Evolutionary conservation across 2,329 filamentous ascomycete genomes (phyloP), one percentile per base, ranked within the genome.

Genomic region (Chaetomium olivaceum): DNA sequence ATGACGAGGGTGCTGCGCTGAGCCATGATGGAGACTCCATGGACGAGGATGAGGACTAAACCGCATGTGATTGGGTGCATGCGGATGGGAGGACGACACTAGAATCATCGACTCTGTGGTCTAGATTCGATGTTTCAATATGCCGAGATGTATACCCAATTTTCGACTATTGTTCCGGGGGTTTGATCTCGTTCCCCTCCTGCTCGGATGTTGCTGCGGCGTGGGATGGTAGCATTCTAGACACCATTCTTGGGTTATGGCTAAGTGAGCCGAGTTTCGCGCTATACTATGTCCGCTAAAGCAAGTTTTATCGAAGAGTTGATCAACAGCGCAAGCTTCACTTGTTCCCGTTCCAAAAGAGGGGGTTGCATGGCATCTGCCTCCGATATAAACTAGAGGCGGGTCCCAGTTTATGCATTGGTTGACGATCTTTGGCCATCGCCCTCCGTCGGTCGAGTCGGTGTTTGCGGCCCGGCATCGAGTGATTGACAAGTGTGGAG

Each of bases 11-110:
- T 5, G 80, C 77, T 46, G 79, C 77, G 36, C 19, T 63, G n/a
- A 65, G 68, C 61, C 84, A 87, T 29, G 69, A 67, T 36, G 69
- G 68, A 70, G 83, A 86, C 73, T 85, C 74, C 63, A 70, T 65
- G 59, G 60, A 64, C 51, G 60, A 69, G 43, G 67, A 69, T 54
- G 51, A 63, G 56, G 56, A 62, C 14, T 63, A 31, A 58, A 48
- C 31, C 36, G 51, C 25, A 27, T 27, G 11, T 6, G 25, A 12
- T 23, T 33, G 11, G 14, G 50, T 27, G 33, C 2, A 21, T 36
- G 14, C 21, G 23, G 46, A 11, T 48, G n/a, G 2, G 27, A 52
- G 23, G 23, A 16, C 61, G n/a, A 27, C 25, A 46, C 61, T 25
- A 27, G 36, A 46, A 57, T 33, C 23, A 5, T 50, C 29, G 29